phyloP scores from a whole-genome alignment of 2,329 filamentous ascomycete species.

The Ascocoryne sarcoides region DNA sequence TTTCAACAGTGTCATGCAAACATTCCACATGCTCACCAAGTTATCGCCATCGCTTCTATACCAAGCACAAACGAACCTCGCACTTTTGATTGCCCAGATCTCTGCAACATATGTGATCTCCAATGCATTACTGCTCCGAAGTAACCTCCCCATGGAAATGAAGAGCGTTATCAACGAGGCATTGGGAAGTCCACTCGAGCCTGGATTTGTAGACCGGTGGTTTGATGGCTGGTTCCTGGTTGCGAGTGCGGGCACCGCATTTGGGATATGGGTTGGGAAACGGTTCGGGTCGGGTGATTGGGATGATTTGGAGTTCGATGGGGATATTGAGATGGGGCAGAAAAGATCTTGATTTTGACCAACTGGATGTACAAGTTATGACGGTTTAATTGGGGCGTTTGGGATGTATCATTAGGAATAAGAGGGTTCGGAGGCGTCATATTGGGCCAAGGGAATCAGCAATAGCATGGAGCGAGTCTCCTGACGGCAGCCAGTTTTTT shows the following conservation, averaged over 20 bases:
- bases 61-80: constrained; percentile 64
- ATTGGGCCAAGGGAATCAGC: too few relatives aligned
- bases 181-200: constrained; percentile 64
- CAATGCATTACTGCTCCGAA: constrained; percentile 65
- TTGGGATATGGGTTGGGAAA: constrained; percentile 66
- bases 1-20: constrained; percentile 77
- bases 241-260: constrained; percentile 54
- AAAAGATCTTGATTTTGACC: constrained; percentile 48
- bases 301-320: constrained; percentile 52
- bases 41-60: constrained; percentile 66
- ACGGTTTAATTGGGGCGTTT: not conserved
- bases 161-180: constrained; percentile 70
- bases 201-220: constrained; percentile 66
- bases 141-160: constrained; percentile 70
- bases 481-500: too few relatives aligned
- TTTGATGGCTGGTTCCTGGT: constrained; percentile 81
- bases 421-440: too few relatives aligned
- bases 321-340: constrained; percentile 60
- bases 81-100: constrained; percentile 71
- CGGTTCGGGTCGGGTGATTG: constrained; percentile 43
- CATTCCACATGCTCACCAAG: constrained; percentile 70
- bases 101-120: constrained; percentile 80
- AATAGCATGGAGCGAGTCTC: too few relatives aligned
- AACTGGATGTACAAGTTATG: not conserved
- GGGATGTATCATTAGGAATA: too few relatives aligned